Evolutionary conservation across 176 grass and related monocot species (phyloP).

Genomic region (Carex myosuroides): DNA sequence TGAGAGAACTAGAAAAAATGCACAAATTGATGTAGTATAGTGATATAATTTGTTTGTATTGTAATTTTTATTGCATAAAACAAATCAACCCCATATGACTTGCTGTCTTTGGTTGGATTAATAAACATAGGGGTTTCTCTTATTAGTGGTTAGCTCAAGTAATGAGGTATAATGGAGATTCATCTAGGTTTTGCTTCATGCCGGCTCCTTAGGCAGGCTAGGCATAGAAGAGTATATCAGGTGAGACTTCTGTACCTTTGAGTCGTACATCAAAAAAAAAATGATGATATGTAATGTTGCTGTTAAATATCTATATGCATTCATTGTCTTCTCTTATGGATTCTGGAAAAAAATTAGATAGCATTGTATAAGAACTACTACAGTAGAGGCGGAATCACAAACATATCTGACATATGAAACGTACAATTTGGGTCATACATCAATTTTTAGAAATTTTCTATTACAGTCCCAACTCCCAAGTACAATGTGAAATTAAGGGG

Average conservation of each 20-base stretch:
- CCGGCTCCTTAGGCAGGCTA: background rate
- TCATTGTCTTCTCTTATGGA: background rate
- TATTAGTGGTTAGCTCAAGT: background rate
- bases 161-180: background rate
- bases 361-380: background rate
- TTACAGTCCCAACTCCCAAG: background rate
- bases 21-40: background rate
- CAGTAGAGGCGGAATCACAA: background rate
- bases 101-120: background rate
- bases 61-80: background rate
- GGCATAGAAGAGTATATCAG: background rate
- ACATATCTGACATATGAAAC: background rate
- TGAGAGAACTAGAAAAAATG: background rate
- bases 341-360: background rate
- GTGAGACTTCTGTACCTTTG: too few species aligned
- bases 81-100: background rate
- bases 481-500: background rate
- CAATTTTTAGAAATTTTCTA: background rate
- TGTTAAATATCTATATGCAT: background rate
- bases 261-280: too few species aligned
- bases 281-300: background rate
- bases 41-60: background rate
- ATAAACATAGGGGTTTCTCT: background rate
- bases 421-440: background rate
- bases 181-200: background rate